Conservation (phyloP, 2,329 filamentous ascomycete species). For the Lasiodiplodia sp. region DNA sequence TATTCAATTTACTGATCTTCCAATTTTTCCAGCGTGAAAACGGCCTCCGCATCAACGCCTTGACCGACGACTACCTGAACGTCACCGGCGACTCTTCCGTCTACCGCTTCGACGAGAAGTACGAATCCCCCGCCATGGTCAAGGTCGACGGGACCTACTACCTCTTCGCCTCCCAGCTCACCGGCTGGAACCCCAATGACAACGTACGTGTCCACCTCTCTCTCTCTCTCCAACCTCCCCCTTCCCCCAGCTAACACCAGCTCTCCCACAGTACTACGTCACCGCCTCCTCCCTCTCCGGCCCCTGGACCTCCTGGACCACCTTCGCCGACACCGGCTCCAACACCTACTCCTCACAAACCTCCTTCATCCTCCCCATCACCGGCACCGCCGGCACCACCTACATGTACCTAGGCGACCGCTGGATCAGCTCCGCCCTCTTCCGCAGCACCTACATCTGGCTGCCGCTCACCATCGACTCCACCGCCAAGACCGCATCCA, state of each 20-base stretch:
- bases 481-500: slow-evolving; percentile 58
- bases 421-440: slow-evolving; percentile 68
- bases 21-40: slow-evolving; percentile 56
- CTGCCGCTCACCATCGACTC: slow-evolving; percentile 60
- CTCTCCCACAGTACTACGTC: slow-evolving; percentile 54
- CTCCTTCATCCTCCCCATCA: slow-evolving; percentile 61
- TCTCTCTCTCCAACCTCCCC: too few species aligned
- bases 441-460: slow-evolving; percentile 70
- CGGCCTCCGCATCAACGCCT: slow-evolving; percentile 64
- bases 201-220: slow-evolving; percentile 48
- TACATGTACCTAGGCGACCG: slow-evolving; percentile 72
- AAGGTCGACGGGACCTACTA: slow-evolving; percentile 69
- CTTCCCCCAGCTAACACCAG: not conserved
- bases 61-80: slow-evolving; percentile 65
- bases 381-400: slow-evolving; percentile 37
- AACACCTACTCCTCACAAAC: slow-evolving; percentile 69
- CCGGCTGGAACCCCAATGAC: slow-evolving; percentile 64
- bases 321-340: slow-evolving; percentile 64
- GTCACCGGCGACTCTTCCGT: slow-evolving; percentile 53
- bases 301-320: slow-evolving; percentile 67
- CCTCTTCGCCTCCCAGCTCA: slow-evolving; percentile 65
- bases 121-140: slow-evolving; percentile 69
- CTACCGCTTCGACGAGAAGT: slow-evolving; percentile 62
- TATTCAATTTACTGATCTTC: not conserved
- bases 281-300: slow-evolving; percentile 64